Evolutionary conservation across 2,329 filamentous ascomycete genomes (phyloP).

Genomic region (Exophiala aquamarina): DNA sequence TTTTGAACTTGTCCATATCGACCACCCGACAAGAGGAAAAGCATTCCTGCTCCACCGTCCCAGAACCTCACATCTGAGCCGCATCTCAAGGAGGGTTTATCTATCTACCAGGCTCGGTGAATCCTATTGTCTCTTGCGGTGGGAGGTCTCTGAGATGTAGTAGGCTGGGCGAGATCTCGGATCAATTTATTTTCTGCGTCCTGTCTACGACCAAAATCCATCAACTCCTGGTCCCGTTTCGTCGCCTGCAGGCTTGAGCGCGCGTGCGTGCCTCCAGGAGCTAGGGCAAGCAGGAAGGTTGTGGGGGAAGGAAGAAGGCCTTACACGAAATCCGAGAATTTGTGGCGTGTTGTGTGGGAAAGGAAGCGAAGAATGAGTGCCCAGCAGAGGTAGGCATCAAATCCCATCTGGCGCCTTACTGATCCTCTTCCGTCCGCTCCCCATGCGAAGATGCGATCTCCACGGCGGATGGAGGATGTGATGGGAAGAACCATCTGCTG

Average conservation of each 20-base stretch:
- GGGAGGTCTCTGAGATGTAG: no score
- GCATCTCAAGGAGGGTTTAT: background rate
- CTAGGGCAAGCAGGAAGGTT: no score
- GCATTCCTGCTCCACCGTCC: background rate
- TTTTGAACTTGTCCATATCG: background rate
- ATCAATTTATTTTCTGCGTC: no score
- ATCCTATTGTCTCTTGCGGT: no score
- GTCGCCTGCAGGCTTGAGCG: no score
- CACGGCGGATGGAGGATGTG: background rate
- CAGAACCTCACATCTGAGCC: background rate
- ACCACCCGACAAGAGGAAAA: background rate
- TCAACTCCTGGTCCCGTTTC: no score
- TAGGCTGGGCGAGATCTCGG: no score
- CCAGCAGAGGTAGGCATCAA: conserved; percentile 24
- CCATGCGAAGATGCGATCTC: background rate
- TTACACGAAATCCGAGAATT: background rate
- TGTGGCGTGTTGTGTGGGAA: background rate
- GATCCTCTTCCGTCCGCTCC: background rate
- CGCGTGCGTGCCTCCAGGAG: no score
- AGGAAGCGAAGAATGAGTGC: conserved; percentile 22
- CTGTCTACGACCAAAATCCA: no score
- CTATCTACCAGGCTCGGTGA: background rate
- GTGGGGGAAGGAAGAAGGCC: background rate
- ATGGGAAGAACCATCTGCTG: background rate
- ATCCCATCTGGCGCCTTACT: background rate